Evolutionary conservation across 2,329 filamentous ascomycete genomes (phyloP), one percentile per base, ranked within the genome.

Genomic region (Paracamarosporium sp.): DNA sequence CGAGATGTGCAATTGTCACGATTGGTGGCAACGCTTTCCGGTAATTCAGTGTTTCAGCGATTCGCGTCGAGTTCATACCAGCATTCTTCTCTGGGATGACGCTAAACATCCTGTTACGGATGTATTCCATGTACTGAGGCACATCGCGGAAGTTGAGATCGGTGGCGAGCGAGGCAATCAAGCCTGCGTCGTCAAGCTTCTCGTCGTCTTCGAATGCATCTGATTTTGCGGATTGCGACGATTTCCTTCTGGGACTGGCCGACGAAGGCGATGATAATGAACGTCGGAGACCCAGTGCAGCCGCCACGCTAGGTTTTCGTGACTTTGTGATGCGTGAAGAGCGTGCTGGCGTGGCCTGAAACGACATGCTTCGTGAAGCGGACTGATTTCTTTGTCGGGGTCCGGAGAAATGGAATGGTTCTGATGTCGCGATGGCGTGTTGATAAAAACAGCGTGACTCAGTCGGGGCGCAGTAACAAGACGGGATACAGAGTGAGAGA

Each of bases 1-100:
- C 85, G 6, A 93, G 72, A 70, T 93, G 90, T 1, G 87, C 84
- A 20, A 87, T 74, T 0, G 87, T 89, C 5, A 90, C 86, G 22
- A 92, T 79, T 0, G 86, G 86, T 9, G 90, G 88, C 36, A 91
- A 73, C 13, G 76, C 76, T 30, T 75, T 76, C 17, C 89, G 82
- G 69, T 85, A 88, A 60, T 87, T 86, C 51, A 92, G 79, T 15
- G 90, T 77, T 66, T 89, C 85, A 2, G 88, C 81, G 13, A 87
- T 86, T 11, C 87, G 81, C 20, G 83, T 84, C 5, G 86, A 88
- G 64, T 82, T 85, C 82, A 92, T 86, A 22, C 89, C 88, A 0
- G 83, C 79, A 8, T 78, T 78, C 43, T 77, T 78, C 20, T 82
- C 80, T 2, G 89, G 89, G 11, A 92, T 78, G 1, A 83, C 78